These are phyloP conservation scores for Mucor mucedo DNA, from an alignment of 371 early-diverging fungal species.

Conservation along the genomic window DNA sequence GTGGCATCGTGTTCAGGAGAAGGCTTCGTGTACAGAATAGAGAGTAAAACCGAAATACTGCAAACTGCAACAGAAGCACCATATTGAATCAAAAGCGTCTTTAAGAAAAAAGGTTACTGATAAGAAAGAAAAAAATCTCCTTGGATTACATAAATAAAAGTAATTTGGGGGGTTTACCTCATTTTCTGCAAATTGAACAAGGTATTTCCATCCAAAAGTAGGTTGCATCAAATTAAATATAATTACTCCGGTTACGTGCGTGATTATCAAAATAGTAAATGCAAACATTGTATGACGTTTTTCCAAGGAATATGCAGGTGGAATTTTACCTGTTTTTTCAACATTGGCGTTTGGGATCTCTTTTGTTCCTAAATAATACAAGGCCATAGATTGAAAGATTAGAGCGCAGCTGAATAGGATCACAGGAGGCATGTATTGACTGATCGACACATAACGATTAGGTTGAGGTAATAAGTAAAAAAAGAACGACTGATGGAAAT, in stretches of 20 bases:
- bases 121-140: background rate
- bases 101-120: background rate
- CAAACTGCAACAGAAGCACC: conserved; percentile 20
- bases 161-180: conserved; percentile 14
- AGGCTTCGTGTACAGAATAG: conserved; percentile 26
- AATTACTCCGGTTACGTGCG: conserved; percentile 40
- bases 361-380: conserved; percentile 47
- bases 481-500: conserved; percentile 95
- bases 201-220: conserved; percentile 23
- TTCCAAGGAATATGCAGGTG: conserved; percentile 40
- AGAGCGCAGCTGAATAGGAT: conserved; percentile 72
- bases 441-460: conserved; percentile 83
- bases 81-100: conserved; percentile 35
- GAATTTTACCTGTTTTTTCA: conserved; percentile 9
- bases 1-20: conserved; percentile 41
- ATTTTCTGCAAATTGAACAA: conserved; percentile 9
- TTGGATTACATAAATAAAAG: background rate
- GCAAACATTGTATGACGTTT: conserved; percentile 39
- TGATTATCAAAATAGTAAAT: conserved; percentile 38
- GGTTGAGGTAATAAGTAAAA: conserved; percentile 89
- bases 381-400: conserved; percentile 54
- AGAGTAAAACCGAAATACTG: conserved; percentile 11
- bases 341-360: conserved; percentile 2
- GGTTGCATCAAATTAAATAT: conserved; percentile 51
- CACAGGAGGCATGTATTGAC: conserved; percentile 86